Evolutionary conservation across 2,329 filamentous ascomycete species (phyloP), one percentile per base, ranked within the genome.

Genomic region (Ophiostoma ips): DNA sequence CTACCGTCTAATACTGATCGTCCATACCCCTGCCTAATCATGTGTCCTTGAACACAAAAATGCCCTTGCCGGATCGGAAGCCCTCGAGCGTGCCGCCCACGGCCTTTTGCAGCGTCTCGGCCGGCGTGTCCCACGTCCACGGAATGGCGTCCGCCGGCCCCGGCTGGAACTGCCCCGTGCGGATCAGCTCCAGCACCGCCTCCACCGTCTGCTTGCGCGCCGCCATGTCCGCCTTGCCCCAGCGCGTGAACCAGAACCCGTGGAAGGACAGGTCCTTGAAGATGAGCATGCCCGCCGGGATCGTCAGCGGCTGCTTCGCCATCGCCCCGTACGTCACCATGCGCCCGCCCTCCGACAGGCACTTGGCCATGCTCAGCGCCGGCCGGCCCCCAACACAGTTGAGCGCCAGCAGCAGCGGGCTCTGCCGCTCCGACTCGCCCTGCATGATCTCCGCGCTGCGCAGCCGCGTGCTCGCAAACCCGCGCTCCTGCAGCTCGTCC

Each of bases 281-380:
- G 59, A 98, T 98, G 53, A 96, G 71, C 57, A 94, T 71, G 0
- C 84, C 85, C 1, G 89, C 84, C 0, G 90, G 87, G 54, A 96
- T 67, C 7, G 76, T 73, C 24, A 95, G 75, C 0, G 90, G 89
- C 68, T 94, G 83, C 63, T 84, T 85, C 33, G 85, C 81, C 92
- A 98, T 98, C 47, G 86, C 90, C 24, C 92, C 92, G 62, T 98
- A 98, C 5, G 90, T 95, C 21, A 98, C 87, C 65, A 96, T 72
- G 51, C 83, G 81, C 1, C 77, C 84, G 19, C 78, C 76, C 0
- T 78, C 69, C 5, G 75, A 73, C 3, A 98, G 72, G 7, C 77
- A 75, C 60, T 88, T 86, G 6, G 89, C 83, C 61, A 98, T 71
- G 1, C 81, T 76, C 28, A 83, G 83, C 4, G 88, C 87, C 11